phyloP scores from a whole-genome alignment of 208 protist species.

The Giardia muris region DNA sequence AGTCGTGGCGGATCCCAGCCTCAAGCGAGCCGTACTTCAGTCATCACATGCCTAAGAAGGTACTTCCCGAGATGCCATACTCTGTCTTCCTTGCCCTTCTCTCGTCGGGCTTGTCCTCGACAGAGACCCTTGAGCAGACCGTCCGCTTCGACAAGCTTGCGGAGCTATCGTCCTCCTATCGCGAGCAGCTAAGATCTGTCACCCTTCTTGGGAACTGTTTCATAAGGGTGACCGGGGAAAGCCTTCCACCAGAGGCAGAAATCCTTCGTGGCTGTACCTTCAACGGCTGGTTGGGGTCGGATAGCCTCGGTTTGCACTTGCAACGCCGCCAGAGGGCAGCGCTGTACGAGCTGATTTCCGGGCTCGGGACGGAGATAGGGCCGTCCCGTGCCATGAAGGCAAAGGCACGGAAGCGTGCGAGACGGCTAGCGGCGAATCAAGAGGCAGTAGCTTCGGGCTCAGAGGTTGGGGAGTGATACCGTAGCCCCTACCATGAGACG shows the following conservation, averaged over 20 bases:
- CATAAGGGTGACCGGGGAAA: background rate
- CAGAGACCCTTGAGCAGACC: background rate
- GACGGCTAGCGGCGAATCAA: too few relatives aligned
- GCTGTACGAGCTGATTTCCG: background rate
- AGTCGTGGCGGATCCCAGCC: background rate
- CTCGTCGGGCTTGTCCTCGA: background rate
- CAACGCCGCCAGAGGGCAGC: background rate
- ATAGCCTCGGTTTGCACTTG: background rate
- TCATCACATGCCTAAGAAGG: background rate
- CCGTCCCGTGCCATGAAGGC: too few relatives aligned
- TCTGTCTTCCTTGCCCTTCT: background rate
- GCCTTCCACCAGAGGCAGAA: background rate
- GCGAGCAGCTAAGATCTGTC: background rate
- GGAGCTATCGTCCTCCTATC: background rate
- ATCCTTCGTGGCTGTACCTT: background rate
- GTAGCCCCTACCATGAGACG: too few relatives aligned
- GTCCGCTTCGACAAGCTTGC: background rate
- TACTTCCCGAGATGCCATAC: background rate
- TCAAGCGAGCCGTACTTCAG: background rate
- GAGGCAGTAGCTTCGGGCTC: too few relatives aligned
- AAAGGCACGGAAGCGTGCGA: too few relatives aligned
- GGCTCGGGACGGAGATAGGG: too few relatives aligned
- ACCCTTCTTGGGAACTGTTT: background rate
- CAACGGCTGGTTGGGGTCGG: background rate
- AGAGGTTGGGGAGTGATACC: too few relatives aligned